phyloP scores from a whole-genome alignment of 495 filamentous ascomycete genomes.

The Neurospora africana region DNA sequence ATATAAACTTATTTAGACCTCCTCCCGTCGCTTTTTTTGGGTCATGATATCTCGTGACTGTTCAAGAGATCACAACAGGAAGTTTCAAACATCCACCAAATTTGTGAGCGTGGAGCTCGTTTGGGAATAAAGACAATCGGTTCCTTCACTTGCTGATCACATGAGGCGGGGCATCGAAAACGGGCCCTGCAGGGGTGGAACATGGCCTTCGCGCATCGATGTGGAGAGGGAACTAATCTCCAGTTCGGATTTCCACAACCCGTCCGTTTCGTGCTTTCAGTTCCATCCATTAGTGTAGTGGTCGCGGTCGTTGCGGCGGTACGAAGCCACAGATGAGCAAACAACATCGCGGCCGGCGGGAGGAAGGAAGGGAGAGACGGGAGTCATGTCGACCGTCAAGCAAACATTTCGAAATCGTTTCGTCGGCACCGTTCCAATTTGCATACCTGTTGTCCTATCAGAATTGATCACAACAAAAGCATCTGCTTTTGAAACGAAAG shows the following conservation, averaged over 20 bases:
- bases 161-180: background rate
- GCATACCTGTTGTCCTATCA: background rate
- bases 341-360: background rate
- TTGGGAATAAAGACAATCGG: background rate
- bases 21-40: background rate
- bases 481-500: background rate
- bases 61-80: background rate
- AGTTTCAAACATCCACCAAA: background rate
- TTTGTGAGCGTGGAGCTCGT: background rate
- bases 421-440: background rate
- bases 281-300: background rate
- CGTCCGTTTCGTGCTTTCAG: background rate
- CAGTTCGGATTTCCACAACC: background rate
- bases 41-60: background rate
- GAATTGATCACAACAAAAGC: background rate
- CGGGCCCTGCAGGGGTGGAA: background rate
- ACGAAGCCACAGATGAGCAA: background rate
- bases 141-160: background rate
- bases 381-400: background rate
- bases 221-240: background rate
- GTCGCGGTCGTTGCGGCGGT: background rate
- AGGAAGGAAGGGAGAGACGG: background rate
- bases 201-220: background rate
- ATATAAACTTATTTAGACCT: background rate
- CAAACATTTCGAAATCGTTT: background rate